A percentile compares a stretch with the other conserved stretches of the same genome.
Evolutionary conservation across 2,329 filamentous ascomycete species (phyloP).

Genomic region (Ophiostoma ulmi): DNA sequence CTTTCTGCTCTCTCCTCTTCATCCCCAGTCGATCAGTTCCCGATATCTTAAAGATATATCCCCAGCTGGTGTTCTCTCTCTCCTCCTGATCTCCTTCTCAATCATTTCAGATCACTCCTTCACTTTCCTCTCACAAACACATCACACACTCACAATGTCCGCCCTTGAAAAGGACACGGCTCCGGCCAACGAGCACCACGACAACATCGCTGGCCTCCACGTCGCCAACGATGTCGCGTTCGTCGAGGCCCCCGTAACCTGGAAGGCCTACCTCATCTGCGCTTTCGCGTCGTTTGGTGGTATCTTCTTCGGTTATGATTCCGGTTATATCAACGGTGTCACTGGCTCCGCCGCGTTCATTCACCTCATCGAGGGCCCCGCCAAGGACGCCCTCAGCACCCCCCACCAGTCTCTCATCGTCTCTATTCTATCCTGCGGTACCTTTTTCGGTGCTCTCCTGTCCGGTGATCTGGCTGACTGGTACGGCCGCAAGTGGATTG

Average conservation of each 20-base stretch:
- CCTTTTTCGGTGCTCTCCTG: constrained; percentile 73
- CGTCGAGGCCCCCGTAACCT: constrained; percentile 63
- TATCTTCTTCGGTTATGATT: constrained; percentile 76
- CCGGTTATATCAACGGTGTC: constrained; percentile 68
- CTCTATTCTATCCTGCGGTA: constrained; percentile 71
- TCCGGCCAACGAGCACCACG: constrained; percentile 17
- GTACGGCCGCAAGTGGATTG: constrained; percentile 66
- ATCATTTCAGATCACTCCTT: background rate
- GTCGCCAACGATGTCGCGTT: constrained; percentile 49
- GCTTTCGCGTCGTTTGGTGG: constrained; percentile 66
- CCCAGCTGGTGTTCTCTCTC: constrained; percentile 2
- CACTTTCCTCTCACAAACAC: background rate
- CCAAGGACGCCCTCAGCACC: constrained; percentile 35
- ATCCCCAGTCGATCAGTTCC: constrained; percentile 18
- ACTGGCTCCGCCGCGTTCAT: constrained; percentile 50
- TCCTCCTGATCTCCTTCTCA: constrained; percentile 2
- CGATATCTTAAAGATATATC: constrained; percentile 18
- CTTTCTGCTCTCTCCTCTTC: constrained; percentile 7
- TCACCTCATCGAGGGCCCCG: constrained; percentile 44
- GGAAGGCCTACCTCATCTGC: constrained; percentile 64
- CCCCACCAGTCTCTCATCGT: constrained; percentile 55
- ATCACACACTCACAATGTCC: constrained; percentile 21
- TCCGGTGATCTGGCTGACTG: constrained; percentile 72
- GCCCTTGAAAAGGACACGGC: constrained; percentile 23
- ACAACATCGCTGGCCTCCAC: constrained; percentile 20